phyloP scores from a whole-genome alignment of 352 stramenopile species.

The Globisporangium yorkense region DNA sequence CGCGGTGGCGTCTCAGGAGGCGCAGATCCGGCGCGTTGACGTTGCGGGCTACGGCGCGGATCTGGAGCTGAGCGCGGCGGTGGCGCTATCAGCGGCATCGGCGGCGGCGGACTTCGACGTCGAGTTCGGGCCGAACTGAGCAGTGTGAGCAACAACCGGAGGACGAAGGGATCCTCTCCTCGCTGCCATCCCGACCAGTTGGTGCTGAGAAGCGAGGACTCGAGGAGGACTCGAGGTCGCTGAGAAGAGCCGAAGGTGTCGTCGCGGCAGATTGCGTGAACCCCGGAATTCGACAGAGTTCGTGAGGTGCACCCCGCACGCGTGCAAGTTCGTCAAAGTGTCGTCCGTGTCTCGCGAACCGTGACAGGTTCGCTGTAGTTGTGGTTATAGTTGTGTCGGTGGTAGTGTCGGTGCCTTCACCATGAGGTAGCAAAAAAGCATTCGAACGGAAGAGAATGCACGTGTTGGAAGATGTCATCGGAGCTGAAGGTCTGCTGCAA shows the following conservation, averaged over 20 bases:
- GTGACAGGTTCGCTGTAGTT: not conserved
- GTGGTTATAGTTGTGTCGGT: too few species aligned
- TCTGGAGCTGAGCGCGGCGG: not conserved
- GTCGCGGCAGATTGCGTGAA: not conserved
- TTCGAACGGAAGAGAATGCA: too few species aligned
- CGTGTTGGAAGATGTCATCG: too few species aligned
- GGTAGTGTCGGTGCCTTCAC: too few species aligned
- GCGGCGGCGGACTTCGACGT: not conserved
- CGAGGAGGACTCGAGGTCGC: too few species aligned
- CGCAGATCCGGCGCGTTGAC: slow-evolving; percentile 33
- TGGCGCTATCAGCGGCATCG: too few species aligned
- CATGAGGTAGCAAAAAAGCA: too few species aligned
- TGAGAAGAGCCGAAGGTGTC: too few species aligned
- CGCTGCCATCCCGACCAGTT: not conserved
- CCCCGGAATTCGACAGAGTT: not conserved
- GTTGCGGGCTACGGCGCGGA: slow-evolving; percentile 15
- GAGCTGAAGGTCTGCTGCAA: too few species aligned
- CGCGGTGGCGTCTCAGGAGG: slow-evolving; percentile 32
- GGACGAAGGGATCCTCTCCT: not conserved
- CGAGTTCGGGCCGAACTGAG: not conserved
- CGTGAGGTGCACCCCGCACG: too few species aligned
- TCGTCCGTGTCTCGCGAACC: not conserved
- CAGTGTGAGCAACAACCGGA: not conserved
- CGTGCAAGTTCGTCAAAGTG: too few species aligned
- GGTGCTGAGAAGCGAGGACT: too few species aligned